These are phyloP conservation scores for Tetrahymena malaccensis DNA, from an alignment of 73 alveolate species.

Conservation along the genomic window DNA sequence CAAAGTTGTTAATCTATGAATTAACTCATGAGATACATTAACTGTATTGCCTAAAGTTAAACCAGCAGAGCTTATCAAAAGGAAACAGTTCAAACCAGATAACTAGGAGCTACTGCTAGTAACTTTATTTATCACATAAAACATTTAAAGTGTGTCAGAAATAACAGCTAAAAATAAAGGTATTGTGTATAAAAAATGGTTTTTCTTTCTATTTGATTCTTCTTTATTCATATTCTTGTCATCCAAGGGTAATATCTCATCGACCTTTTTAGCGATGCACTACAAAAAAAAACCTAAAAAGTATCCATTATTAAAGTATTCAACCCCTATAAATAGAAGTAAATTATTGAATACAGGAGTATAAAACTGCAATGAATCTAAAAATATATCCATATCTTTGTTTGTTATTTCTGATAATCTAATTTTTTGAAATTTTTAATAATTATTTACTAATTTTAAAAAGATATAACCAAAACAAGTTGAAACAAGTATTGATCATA, in stretches of 20 bases:
- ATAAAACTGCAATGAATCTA: background rate
- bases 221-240: background rate
- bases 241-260: background rate
- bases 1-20: constrained; percentile 51
- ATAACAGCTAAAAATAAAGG: background rate
- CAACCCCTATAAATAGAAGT: background rate
- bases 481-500: background rate
- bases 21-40: constrained; percentile 71
- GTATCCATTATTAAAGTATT: background rate
- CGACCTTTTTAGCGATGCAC: background rate
- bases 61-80: background rate
- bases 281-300: background rate
- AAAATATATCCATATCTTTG: background rate
- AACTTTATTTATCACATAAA: background rate
- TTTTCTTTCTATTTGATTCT: background rate
- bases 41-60: background rate
- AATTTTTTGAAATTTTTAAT: background rate
- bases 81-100: background rate
- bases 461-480: background rate
- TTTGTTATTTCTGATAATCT: background rate
- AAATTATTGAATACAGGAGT: background rate
- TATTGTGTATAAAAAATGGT: background rate
- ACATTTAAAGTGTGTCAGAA: background rate
- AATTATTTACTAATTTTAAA: no score
- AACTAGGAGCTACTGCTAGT: background rate